These are phyloP conservation scores for Trebouxiophyceae sp. DNA, from an alignment of 163 green algal species.

Conservation along the genomic window DNA sequence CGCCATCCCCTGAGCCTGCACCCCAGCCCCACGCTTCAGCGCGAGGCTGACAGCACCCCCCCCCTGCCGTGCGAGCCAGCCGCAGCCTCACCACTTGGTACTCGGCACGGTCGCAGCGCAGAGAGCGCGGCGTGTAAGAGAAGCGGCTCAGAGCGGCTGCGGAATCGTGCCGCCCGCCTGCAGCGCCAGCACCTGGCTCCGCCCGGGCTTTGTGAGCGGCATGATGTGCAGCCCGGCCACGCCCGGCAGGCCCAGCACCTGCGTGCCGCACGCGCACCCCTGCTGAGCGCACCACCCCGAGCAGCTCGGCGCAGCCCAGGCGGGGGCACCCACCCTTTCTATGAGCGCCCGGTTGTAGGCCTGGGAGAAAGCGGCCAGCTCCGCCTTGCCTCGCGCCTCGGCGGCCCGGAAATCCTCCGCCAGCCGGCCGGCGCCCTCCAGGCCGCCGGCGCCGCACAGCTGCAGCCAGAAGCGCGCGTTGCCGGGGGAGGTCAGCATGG, in stretches of 20 bases:
- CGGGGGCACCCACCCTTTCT: constrained; percentile 12
- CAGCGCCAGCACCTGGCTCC: constrained; percentile 24
- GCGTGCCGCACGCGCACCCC: too few relatives aligned
- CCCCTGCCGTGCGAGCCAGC: too few relatives aligned
- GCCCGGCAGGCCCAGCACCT: constrained; percentile 24
- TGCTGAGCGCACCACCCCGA: too few relatives aligned
- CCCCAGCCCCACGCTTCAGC: too few relatives aligned
- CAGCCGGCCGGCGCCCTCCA: constrained; percentile 16
- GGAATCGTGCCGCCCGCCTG: constrained; percentile 14
- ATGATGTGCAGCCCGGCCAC: constrained; percentile 70
- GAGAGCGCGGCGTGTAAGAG: too few relatives aligned
- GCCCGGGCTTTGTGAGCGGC: constrained; percentile 49
- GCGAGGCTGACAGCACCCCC: too few relatives aligned
- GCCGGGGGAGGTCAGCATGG: constrained; percentile 38
- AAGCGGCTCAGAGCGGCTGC: too few relatives aligned
- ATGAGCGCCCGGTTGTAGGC: constrained; percentile 43
- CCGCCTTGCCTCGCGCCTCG: not conserved
- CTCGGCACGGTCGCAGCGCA: too few relatives aligned
- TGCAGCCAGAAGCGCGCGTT: constrained; percentile 68
- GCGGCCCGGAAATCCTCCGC: constrained; percentile 15
- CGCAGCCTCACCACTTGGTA: too few relatives aligned
- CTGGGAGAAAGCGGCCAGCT: constrained; percentile 3
- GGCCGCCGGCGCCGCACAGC: constrained; percentile 33
- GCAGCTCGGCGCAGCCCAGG: too few relatives aligned
- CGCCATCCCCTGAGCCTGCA: too few relatives aligned